Evolutionary conservation across 108 stramenopile species (phyloP).

Genomic region (Nitzschia sp.): DNA sequence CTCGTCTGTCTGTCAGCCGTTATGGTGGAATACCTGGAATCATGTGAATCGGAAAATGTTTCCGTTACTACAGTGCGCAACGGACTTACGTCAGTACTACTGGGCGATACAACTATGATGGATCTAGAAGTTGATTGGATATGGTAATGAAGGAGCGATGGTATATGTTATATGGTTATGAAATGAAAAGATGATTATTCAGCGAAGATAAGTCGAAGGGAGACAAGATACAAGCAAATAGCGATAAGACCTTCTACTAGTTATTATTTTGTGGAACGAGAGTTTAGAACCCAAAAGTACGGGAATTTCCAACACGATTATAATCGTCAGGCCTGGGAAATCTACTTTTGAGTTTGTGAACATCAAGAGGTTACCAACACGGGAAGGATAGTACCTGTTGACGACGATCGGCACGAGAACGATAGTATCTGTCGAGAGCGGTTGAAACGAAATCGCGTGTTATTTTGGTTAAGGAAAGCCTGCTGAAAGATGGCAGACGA

Average conservation of each 20-base stretch:
- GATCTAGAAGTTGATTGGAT: background rate
- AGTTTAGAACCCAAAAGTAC: background rate
- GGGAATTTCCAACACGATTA: background rate
- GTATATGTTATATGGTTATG: background rate
- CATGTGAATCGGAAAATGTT: too few species aligned
- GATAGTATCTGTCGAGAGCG: background rate
- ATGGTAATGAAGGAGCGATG: background rate
- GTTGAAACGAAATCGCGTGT: background rate
- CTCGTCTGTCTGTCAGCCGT: too few species aligned
- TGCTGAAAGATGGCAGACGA: background rate
- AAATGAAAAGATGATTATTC: background rate
- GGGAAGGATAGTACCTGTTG: background rate
- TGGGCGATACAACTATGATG: background rate
- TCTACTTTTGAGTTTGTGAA: background rate
- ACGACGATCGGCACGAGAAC: slow-evolving; percentile 13
- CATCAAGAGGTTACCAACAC: background rate
- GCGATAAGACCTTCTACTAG: background rate
- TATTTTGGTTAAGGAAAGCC: background rate
- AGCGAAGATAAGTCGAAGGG: background rate
- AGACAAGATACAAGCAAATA: background rate
- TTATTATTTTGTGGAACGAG: background rate
- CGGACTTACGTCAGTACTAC: too few species aligned
- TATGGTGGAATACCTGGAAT: too few species aligned
- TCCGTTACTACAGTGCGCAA: too few species aligned
- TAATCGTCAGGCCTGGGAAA: slow-evolving; percentile 5